Conservation (phyloP, 768 basidiomycete genomes). For the Lactifluus piperatus region DNA sequence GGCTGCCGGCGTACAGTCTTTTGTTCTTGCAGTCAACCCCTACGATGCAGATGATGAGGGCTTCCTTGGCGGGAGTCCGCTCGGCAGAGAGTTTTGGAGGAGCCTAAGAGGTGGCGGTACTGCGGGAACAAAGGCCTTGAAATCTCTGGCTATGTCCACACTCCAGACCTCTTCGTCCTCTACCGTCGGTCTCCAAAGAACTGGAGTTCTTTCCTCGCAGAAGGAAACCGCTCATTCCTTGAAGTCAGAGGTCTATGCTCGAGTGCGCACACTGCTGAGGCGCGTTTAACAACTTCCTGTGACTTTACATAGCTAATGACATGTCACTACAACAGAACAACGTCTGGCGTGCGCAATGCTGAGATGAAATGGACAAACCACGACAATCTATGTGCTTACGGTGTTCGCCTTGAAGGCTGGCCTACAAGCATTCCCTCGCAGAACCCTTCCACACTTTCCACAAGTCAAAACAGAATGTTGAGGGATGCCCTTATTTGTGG, state of each 20-base stretch:
- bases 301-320: slow-evolving; percentile 1
- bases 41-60: slow-evolving; percentile 37
- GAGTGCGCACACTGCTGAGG: slow-evolving; percentile 16
- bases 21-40: slow-evolving; percentile 53
- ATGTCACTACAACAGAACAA: slow-evolving; percentile 31
- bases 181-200: not conserved
- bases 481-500: slow-evolving; percentile 43
- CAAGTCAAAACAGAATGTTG: slow-evolving; percentile 44
- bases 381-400: slow-evolving; percentile 45
- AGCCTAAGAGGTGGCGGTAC: slow-evolving; percentile 50
- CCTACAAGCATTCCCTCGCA: slow-evolving; percentile 46
- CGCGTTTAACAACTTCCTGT: not conserved
- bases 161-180: not conserved
- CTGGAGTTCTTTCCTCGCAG: slow-evolving; percentile 1
- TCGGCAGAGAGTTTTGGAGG: slow-evolving; percentile 61
- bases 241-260: slow-evolving; percentile 21
- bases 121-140: slow-evolving; percentile 49
- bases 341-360: slow-evolving; percentile 51
- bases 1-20: slow-evolving; percentile 48
- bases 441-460: slow-evolving; percentile 54
- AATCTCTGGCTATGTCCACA: slow-evolving; percentile 24
- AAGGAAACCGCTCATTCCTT: slow-evolving; percentile 16
- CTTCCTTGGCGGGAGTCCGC: slow-evolving; percentile 54
- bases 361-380: slow-evolving; percentile 76
- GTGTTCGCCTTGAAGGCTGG: slow-evolving; percentile 57